phyloP scores from a whole-genome alignment of 345 rosid genomes.

The Populus alba region DNA sequence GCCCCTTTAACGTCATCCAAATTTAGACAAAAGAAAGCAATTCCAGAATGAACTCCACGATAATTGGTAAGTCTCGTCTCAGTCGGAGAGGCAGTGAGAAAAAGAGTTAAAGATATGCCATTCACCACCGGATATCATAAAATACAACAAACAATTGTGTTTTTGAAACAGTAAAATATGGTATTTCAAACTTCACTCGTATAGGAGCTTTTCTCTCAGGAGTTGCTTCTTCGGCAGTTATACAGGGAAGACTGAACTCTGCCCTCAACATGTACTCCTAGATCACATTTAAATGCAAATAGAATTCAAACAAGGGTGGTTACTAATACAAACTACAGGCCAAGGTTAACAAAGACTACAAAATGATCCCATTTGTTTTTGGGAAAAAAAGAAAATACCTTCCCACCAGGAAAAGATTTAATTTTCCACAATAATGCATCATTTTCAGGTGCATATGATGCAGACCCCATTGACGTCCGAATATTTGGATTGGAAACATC shows the following conservation, averaged over 20 bases:
- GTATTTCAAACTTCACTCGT: slow-evolving; percentile 77
- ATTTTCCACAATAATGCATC: slow-evolving; percentile 80
- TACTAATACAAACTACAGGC: too few species aligned
- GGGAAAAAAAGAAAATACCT: slow-evolving; percentile 39
- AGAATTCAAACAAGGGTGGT: neutral
- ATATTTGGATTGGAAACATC: slow-evolving; percentile 89
- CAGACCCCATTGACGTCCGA: slow-evolving; percentile 92
- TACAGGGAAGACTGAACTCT: slow-evolving; percentile 74
- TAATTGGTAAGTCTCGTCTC: neutral
- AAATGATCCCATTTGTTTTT: neutral
- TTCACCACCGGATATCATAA: neutral
- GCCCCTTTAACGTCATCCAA: too few species aligned
- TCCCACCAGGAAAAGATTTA: slow-evolving; percentile 73
- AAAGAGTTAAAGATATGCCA: neutral
- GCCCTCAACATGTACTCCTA: slow-evolving; percentile 89
- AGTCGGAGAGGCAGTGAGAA: neutral
- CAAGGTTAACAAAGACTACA: neutral
- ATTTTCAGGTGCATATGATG: slow-evolving; percentile 77
- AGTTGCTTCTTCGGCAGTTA: slow-evolving; percentile 64
- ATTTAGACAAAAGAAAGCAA: neutral
- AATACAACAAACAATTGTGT: neutral
- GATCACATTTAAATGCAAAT: neutral
- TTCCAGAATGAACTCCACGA: neutral
- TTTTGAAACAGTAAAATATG: slow-evolving; percentile 59
- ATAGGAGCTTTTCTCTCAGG: slow-evolving; percentile 81